Percentiles rank a stretch among this genome's conserved stretches.
Evolutionary conservation across 2,329 filamentous ascomycete species (phyloP).

Genomic region (Hysterium pulicare): DNA sequence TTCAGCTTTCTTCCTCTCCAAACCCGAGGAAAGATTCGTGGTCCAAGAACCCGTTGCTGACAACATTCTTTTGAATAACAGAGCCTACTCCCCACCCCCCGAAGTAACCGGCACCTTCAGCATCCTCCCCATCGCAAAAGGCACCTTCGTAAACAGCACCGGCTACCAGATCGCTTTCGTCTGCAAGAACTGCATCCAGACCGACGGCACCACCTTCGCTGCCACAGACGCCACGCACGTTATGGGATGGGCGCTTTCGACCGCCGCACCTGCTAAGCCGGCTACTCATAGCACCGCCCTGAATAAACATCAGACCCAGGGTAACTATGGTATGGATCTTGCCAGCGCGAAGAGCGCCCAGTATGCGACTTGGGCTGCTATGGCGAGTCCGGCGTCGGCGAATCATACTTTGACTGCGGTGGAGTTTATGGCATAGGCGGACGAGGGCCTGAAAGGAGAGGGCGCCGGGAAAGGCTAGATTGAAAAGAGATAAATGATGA

Average conservation of each 20-base stretch:
- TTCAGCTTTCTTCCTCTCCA: not conserved
- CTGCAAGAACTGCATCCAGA: slow-evolving; percentile 38
- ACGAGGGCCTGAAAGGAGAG: too few relatives aligned
- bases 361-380: slow-evolving; percentile 24
- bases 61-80: slow-evolving; percentile 10
- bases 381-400: slow-evolving; percentile 8
- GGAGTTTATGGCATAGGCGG: too few relatives aligned
- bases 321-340: slow-evolving; percentile 20
- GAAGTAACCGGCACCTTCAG: slow-evolving; percentile 44
- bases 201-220: slow-evolving; percentile 27
- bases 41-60: too few relatives aligned
- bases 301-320: slow-evolving; percentile 20
- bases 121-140: slow-evolving; percentile 47
- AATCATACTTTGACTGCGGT: too few relatives aligned
- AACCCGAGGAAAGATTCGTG: too few relatives aligned
- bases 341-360: slow-evolving; percentile 19
- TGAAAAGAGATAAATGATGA: too few relatives aligned
- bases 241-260: slow-evolving; percentile 23
- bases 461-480: too few relatives aligned
- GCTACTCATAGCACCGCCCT: slow-evolving; percentile 13
- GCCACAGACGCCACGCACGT: slow-evolving; percentile 15
- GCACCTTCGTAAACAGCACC: slow-evolving; percentile 52
- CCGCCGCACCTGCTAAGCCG: slow-evolving; percentile 18
- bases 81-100: slow-evolving; percentile 47
- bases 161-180: slow-evolving; percentile 55